Base-by-base conservation (phyloP, 2,329 filamentous ascomycete species). In the Penicillium psychrosexuale region DNA sequence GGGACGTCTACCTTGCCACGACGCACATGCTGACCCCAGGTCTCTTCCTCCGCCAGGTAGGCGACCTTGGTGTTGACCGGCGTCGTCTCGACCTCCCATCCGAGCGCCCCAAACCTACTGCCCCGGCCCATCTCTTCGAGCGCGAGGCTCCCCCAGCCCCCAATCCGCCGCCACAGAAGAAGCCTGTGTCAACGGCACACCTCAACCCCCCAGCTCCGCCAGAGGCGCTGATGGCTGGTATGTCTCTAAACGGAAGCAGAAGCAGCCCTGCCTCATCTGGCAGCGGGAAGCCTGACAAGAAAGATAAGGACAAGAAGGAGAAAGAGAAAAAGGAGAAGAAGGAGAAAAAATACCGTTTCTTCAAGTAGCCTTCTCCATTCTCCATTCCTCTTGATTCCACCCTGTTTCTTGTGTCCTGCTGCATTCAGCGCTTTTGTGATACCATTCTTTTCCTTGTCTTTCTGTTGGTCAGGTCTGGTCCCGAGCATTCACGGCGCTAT, bases 21-120 rank as follows among this genome's bases (percentile, higher is more conserved):
- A 92, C 89, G 24, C 94, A 99, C 70, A 97, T 99, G 92, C 79
- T 96, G 44, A 94, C 87, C 0, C 93, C 94, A 0, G 79, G 84
- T 39, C 80, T 95, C 19, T 99, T 92, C 71, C 75, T 96, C 33
- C 85, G 89, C 37, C 92, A 97, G 71, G 76, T 97, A 1, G 83
- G 85, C 17, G 91, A 96, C 67, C 80, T 97, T 13, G 88, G 86
- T 57, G 82, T 84, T 34, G 88, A 91, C 66, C 87, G 87, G 66
- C 83, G 89, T 49, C 82, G 85, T 43, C 81, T 99, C 15, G 86
- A 91, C 64, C 83, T 99, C 5, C 94, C 93, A 0, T 80, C 87
- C 53, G 91, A 97, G 58, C 81, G 86, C 37, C 90, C 91, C 2
- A 86, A 87, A 66, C 88, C 85, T n/a, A 86, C 87, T 58, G 89